phyloP scores from a whole-genome alignment of 257 asterid genomes.

The Verbascum thapsus region DNA sequence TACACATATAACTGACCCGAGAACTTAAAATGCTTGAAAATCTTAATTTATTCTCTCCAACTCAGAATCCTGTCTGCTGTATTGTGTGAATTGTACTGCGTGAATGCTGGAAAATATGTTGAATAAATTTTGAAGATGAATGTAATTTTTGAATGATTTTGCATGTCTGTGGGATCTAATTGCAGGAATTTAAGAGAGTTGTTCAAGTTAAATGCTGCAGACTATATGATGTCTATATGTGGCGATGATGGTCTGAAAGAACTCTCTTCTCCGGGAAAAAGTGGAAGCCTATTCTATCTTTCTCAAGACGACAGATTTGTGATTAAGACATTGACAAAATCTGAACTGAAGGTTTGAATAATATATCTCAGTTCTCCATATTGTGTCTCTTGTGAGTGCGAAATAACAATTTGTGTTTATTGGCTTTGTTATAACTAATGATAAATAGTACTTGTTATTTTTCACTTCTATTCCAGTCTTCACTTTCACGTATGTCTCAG shows the following conservation, averaged over 20 bases:
- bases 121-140: neutral
- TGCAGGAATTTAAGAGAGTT: conserved; percentile 91
- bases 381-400: conserved; percentile 1
- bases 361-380: neutral
- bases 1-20: conserved; percentile 3
- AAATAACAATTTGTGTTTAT: neutral
- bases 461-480: neutral
- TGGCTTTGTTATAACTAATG: conserved; percentile 1
- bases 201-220: conserved; percentile 91
- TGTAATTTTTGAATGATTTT: conserved; percentile 16
- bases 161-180: conserved; percentile 1
- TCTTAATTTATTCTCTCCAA: neutral
- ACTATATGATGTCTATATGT: conserved; percentile 97
- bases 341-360: conserved; percentile 77
- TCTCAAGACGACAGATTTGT: conserved; percentile 92
- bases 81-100: conserved; percentile 10
- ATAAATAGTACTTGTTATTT: conserved; percentile 9
- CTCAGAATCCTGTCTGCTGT: conserved; percentile 16
- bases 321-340: conserved; percentile 77
- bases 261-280: conserved; percentile 92
- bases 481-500: neutral
- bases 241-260: conserved; percentile 91
- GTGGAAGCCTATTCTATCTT: conserved; percentile 92
- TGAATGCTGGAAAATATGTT: neutral
- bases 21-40: conserved; percentile 1